A percentile compares a stretch with the other conserved stretches of the same genome.
These are phyloP conservation scores for Globisporangium cylindrosporum DNA, from an alignment of 352 stramenopile species.

Conservation along the genomic window DNA sequence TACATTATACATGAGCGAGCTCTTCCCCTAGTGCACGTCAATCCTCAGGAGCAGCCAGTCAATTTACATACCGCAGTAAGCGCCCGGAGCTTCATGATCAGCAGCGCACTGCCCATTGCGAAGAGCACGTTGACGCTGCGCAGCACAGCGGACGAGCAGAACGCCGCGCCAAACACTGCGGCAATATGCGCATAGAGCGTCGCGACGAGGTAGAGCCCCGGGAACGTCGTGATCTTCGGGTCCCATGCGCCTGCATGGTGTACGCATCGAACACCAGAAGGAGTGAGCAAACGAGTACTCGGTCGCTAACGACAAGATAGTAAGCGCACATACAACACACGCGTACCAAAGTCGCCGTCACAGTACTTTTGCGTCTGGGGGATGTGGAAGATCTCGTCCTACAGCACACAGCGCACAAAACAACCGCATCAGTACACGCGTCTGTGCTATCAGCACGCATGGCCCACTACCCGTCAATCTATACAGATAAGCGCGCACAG, in stretches of 20 bases:
- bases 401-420: not conserved
- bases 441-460: not conserved
- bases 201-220: conserved; percentile 78
- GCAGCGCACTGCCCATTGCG: conserved; percentile 43
- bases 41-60: not conserved
- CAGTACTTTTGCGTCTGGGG: conserved; percentile 85
- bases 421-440: not conserved
- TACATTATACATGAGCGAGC: not conserved
- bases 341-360: conserved; percentile 51
- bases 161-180: conserved; percentile 19
- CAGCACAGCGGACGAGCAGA: conserved; percentile 63
- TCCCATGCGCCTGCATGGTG: conserved; percentile 73
- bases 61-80: conserved; percentile 27
- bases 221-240: conserved; percentile 92
- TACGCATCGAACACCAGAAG: not conserved
- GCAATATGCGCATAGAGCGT: conserved; percentile 35
- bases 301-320: not conserved
- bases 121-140: conserved; percentile 85
- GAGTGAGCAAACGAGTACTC: not conserved
- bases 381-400: conserved; percentile 88
- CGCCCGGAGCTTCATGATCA: conserved; percentile 49
- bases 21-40: not conserved
- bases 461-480: not conserved
- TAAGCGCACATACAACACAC: not conserved
- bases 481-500: not conserved